Conservation (phyloP, 306 rosid genomes). For the Mimosa pudica region DNA sequence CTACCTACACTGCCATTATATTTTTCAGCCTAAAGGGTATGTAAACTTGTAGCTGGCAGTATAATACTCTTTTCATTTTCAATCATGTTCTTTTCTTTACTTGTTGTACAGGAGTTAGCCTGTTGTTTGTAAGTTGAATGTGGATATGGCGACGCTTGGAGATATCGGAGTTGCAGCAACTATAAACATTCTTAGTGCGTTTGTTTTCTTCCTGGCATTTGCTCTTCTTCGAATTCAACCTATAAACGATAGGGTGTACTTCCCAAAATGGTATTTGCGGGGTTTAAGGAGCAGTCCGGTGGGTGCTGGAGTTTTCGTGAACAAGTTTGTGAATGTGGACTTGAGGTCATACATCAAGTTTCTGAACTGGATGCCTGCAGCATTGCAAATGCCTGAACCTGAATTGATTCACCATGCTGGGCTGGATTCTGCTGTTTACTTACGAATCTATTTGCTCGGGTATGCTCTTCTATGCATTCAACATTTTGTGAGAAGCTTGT, state of each 20-base stretch:
- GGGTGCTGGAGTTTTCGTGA: constrained; percentile 62
- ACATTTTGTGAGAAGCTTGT: not conserved
- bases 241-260: constrained; percentile 90
- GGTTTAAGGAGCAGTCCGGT: constrained; percentile 84
- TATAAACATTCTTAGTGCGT: constrained; percentile 80
- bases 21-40: constrained; percentile 1
- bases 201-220: constrained; percentile 73
- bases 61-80: not conserved
- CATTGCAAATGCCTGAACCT: constrained; percentile 95
- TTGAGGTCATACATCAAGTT: constrained; percentile 70
- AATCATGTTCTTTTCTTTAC: not conserved
- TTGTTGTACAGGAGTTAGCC: constrained; percentile 44
- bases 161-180: constrained; percentile 92
- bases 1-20: constrained; percentile 3
- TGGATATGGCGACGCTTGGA: constrained; percentile 68
- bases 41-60: not conserved
- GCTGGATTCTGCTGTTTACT: constrained; percentile 85
- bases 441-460: constrained; percentile 95
- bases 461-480: constrained; percentile 35
- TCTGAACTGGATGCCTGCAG: constrained; percentile 94
- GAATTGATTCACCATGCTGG: constrained; percentile 93
- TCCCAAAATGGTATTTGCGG: constrained; percentile 96
- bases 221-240: constrained; percentile 93
- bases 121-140: constrained; percentile 11
- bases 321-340: constrained; percentile 90